Base-by-base conservation (phyloP, 768 basidiomycete species). In the Sporobolomyces pararoseus region DNA sequence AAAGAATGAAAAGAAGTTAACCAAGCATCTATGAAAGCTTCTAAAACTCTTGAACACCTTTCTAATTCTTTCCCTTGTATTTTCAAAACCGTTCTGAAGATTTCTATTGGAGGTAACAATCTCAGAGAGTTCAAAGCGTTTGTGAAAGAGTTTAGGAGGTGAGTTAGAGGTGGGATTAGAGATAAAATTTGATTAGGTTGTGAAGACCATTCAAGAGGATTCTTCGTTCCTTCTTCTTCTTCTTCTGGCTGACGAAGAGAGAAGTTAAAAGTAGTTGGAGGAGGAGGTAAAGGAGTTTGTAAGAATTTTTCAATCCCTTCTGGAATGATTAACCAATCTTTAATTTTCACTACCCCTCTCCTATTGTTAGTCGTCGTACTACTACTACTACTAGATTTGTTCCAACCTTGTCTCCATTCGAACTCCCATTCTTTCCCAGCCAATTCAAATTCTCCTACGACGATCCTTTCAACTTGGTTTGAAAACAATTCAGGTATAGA, bases 311-410 rank as follows among this genome's bases (percentile, higher is more conserved):
- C 4, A 27, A 68, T 35, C 17, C 66, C 66, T 39, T 74, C 73
- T n/a, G 73, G 66, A 21, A 60, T 54, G 63, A 71, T 63, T 35
- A 74, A 65, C 73, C 73, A 74, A 39, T 68, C 72, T 32, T 50
- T 25, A 42, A 69, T 57, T 16, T 67, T 63, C 3, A 54, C 31
- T n/a, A n/a, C n/a, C n/a, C n/a, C n/a, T n/a, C n/a, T n/a, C 5
- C 47, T 44, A 0, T 66, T 66, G 31, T 17, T 27, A 7, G 37
- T 61, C 42, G 58, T 59, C 9, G 16, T 9, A 23, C 54, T n/a
- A 13, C 35, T 51, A 21, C 51, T 32, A 0, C 55, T 55, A 21
- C 58, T 60, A 32, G 55, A 57, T n/a, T 54, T n/a, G 32, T 50
- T 63, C 72, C 72, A 74, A 14, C 64, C 72, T 9, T 63, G 29